These are phyloP conservation scores for Cynara cardunculus DNA, from an alignment of 129 eudicot genomes.

Conservation along the genomic window DNA sequence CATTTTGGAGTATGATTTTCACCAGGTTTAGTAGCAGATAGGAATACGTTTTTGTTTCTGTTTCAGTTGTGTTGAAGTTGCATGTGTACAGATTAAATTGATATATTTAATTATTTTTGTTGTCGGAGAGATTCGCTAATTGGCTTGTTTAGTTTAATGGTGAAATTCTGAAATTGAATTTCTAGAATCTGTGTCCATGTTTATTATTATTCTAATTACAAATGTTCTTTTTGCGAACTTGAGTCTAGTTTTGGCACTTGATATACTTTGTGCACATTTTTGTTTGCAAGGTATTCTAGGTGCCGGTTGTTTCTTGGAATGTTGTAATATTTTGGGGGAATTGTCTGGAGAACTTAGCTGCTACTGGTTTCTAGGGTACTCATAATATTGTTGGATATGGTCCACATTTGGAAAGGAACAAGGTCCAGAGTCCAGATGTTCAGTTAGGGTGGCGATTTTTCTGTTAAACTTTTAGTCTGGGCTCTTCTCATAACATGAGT, in stretches of 20 bases:
- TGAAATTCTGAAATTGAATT: neutral
- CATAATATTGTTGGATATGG: conserved; percentile 5
- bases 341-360: neutral
- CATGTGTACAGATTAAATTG: conserved; percentile 12
- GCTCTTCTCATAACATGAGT: neutral
- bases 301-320: neutral
- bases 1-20: neutral
- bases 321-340: neutral
- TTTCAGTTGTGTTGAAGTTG: conserved; percentile 22
- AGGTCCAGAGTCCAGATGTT: neutral
- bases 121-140: conserved; percentile 17
- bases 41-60: neutral
- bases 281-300: neutral
- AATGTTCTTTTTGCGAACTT: neutral
- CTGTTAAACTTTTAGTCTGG: neutral
- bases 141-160: neutral
- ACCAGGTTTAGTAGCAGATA: neutral
- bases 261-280: neutral
- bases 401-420: neutral
- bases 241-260: neutral
- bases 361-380: neutral
- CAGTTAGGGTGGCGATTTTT: conserved; percentile 3
- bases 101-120: conserved; percentile 12
- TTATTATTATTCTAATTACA: neutral
- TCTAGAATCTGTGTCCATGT: neutral